phyloP scores from a whole-genome alignment of 2,329 filamentous ascomycete species.

The Cladobotryum mycophilum region DNA sequence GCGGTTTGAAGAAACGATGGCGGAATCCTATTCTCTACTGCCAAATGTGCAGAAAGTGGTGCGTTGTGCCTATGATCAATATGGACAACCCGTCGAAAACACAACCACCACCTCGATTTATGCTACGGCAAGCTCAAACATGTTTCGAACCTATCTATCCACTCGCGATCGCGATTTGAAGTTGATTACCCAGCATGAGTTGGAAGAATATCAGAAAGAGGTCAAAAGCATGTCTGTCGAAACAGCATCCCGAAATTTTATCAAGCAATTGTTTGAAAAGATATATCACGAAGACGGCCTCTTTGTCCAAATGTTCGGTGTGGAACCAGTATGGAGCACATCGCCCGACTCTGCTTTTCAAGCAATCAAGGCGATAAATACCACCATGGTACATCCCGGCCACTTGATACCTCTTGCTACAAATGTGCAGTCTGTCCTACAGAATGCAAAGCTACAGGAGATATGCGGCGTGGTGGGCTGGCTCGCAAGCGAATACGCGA shows the following conservation, averaged over 20 bases:
- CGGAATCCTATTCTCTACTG: constrained; percentile 50
- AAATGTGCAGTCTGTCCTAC: constrained; percentile 43
- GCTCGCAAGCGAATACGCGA: constrained; percentile 52
- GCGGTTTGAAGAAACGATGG: constrained; percentile 52
- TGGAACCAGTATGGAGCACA: constrained; percentile 48
- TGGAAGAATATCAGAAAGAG: constrained; percentile 49
- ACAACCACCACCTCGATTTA: constrained; percentile 46
- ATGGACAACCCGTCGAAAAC: constrained; percentile 39
- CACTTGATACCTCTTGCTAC: constrained; percentile 48
- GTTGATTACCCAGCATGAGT: constrained; percentile 45
- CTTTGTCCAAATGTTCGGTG: constrained; percentile 49
- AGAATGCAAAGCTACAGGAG: constrained; percentile 40
- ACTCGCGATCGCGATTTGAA: constrained; percentile 49
- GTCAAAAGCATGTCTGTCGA: constrained; percentile 44
- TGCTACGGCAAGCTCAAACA: constrained; percentile 45
- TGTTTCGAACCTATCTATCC: constrained; percentile 48
- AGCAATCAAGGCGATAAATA: constrained; percentile 43
- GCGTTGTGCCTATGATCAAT: constrained; percentile 45
- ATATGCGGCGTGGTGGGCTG: constrained; percentile 52
- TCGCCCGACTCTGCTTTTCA: constrained; percentile 45
- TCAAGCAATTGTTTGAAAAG: constrained; percentile 55
- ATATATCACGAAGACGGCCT: constrained; percentile 49
- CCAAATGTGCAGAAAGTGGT: constrained; percentile 50
- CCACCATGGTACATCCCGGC: constrained; percentile 46
- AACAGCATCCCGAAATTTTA: constrained; percentile 50